phyloP scores from a whole-genome alignment of 768 basidiomycete species.

The Bullera alba region DNA sequence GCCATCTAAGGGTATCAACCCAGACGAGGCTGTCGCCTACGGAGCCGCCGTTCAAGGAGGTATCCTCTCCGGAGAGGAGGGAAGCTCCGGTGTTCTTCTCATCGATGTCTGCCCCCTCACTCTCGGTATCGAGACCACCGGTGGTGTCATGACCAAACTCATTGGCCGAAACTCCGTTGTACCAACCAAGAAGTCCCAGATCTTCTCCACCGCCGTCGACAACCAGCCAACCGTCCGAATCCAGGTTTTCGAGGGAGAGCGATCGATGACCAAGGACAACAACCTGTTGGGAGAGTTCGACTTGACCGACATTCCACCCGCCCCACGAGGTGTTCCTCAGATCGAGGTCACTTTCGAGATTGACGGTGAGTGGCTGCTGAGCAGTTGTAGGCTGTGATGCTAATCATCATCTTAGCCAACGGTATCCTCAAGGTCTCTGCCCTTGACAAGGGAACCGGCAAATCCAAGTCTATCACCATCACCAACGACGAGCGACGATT shows the following conservation, averaged over 20 bases:
- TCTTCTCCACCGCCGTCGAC: slow-evolving; percentile 48
- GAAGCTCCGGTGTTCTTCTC: slow-evolving; percentile 79
- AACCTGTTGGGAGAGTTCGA: slow-evolving; percentile 98
- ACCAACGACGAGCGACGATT: slow-evolving; percentile 82
- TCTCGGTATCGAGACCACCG: slow-evolving; percentile 86
- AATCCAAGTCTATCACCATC: slow-evolving; percentile 55
- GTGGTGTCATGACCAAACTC: slow-evolving; percentile 97
- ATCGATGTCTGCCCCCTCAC: slow-evolving; percentile 77
- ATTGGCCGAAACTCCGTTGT: slow-evolving; percentile 51
- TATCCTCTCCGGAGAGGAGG: slow-evolving; percentile 91
- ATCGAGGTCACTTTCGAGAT: slow-evolving; percentile 98
- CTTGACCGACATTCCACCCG: slow-evolving; percentile 89
- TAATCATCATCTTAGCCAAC: slow-evolving; percentile 27
- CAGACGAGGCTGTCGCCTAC: slow-evolving; percentile 96
- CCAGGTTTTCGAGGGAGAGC: slow-evolving; percentile 72
- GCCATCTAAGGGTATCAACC: slow-evolving; percentile 99
- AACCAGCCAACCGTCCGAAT: slow-evolving; percentile 48
- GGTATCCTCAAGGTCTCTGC: slow-evolving; percentile 92
- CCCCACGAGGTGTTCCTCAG: slow-evolving; percentile 95
- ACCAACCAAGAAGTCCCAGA: slow-evolving; percentile 48
- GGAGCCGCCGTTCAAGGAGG: slow-evolving; percentile 99
- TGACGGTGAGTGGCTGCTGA: slow-evolving; percentile 54
- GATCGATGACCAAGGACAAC: slow-evolving; percentile 97
- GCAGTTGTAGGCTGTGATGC: too few species aligned
- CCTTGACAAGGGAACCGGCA: slow-evolving; percentile 91